Percentiles rank a stretch among this genome's conserved stretches.
phyloP scores from a whole-genome alignment of 2,329 filamentous ascomycete genomes.

The Xylariaceae sp. region DNA sequence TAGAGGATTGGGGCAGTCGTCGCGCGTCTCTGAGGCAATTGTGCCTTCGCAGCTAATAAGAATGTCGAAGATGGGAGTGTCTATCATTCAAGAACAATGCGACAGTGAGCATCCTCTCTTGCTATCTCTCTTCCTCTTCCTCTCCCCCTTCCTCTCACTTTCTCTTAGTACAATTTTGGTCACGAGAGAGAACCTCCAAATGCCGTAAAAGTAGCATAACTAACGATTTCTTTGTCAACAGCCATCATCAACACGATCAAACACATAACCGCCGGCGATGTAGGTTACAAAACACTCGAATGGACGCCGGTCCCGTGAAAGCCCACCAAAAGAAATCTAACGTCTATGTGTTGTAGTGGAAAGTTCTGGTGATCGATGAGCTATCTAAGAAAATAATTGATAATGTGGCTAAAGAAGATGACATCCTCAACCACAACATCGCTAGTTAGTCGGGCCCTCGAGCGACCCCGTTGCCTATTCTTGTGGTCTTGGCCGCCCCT shows the following conservation, averaged over 20 bases:
- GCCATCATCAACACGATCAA: constrained; percentile 71
- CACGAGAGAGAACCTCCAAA: too few species aligned
- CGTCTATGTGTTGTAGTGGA: constrained; percentile 63
- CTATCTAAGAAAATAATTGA: constrained; percentile 78
- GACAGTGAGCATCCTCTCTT: constrained; percentile 50
- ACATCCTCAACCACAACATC: constrained; percentile 94
- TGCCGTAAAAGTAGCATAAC: too few species aligned
- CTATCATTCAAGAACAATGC: constrained; percentile 78
- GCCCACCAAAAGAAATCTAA: constrained; percentile 2
- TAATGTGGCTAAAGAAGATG: constrained; percentile 89
- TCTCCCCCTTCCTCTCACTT: background rate
- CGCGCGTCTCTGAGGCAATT: constrained; percentile 13
- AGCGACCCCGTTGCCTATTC: background rate
- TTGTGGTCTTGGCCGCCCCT: constrained; percentile 18
- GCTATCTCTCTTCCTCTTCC: background rate
- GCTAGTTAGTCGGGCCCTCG: constrained; percentile 60
- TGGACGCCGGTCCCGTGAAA: background rate
- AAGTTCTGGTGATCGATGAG: constrained; percentile 87
- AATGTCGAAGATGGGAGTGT: constrained; percentile 61
- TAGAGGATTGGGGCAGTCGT: constrained; percentile 5
- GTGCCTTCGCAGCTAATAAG: constrained; percentile 11
- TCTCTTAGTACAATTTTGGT: background rate
- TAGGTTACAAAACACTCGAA: constrained; percentile 38
- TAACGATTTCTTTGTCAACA: constrained; percentile 30
- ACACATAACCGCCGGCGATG: constrained; percentile 73